phyloP scores from a whole-genome alignment of 345 rosid genomes.

The Euphorbia pulcherrima region DNA sequence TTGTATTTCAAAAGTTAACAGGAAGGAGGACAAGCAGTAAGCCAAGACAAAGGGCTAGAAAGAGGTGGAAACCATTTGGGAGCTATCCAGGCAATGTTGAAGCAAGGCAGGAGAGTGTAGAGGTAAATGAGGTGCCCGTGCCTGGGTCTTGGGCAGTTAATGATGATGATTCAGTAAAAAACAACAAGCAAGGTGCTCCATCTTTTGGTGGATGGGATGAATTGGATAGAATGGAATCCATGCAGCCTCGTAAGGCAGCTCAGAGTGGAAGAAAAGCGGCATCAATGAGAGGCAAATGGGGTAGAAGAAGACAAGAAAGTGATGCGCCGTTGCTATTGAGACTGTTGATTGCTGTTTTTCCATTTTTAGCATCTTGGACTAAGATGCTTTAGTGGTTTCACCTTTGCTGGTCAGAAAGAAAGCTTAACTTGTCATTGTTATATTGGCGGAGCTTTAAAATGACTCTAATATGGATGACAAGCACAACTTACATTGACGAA shows the following conservation, averaged over 20 bases:
- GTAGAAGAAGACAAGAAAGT: slow-evolving; percentile 23
- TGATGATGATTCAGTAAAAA: slow-evolving; percentile 24
- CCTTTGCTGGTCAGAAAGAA: too few species aligned
- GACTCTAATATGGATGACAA: too few species aligned
- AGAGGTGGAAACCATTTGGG: slow-evolving; percentile 27
- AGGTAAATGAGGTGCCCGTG: slow-evolving; percentile 20
- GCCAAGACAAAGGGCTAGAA: slow-evolving; percentile 27
- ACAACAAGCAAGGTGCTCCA: slow-evolving; percentile 16
- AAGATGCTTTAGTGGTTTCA: slow-evolving; percentile 38
- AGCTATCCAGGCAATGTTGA: slow-evolving; percentile 10
- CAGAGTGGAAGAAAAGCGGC: slow-evolving; percentile 10
- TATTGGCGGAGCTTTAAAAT: too few species aligned
- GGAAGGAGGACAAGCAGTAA: slow-evolving; percentile 19
- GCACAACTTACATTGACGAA: too few species aligned
- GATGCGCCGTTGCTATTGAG: slow-evolving; percentile 48
- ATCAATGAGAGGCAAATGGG: slow-evolving; percentile 25
- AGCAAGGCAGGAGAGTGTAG: slow-evolving; percentile 15
- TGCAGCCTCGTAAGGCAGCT: slow-evolving; percentile 11
- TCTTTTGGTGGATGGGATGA: slow-evolving; percentile 66
- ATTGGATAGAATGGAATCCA: slow-evolving; percentile 27
- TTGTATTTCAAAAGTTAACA: slow-evolving; percentile 30
- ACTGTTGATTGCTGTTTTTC: slow-evolving; percentile 53
- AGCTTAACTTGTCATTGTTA: too few species aligned
- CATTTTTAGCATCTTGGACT: slow-evolving; percentile 51
- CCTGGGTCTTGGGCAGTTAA: slow-evolving; percentile 28